Evolutionary conservation across 2,329 filamentous ascomycete species (phyloP), one percentile per base, ranked within the genome.

Genomic region (Colletotrichum viniferum): DNA sequence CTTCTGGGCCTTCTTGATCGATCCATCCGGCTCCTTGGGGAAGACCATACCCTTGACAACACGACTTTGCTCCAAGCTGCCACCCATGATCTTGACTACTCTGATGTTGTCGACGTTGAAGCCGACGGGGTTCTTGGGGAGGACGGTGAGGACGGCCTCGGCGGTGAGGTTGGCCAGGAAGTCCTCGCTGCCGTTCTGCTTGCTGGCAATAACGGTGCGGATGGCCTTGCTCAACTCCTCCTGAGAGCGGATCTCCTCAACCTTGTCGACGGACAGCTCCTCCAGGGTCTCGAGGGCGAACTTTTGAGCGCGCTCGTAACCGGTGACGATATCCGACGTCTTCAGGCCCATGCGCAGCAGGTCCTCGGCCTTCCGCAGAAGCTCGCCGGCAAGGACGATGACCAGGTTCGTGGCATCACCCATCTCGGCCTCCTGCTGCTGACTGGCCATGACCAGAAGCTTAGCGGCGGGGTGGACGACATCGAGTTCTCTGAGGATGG

Each of bases 71-170:
- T 97, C 95, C 82, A 99, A 88, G 84, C 94, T 96, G 78, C 97
- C 96, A 80, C 97, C 97, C 96, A 99, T 98, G 82, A 99, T 99
- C 91, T 99, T 99, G 81, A 99, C 97, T 74, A 99, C 97, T 76
- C 97, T 95, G 81, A 99, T 94, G 85, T 99, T 99, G 89, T 99
- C 97, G 78, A 99, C 96, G 86, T 98, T 99, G 91, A 99, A 99
- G 87, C 97, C 96, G 84, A 90, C 87, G 26, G 97, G 94, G 87
- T 98, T 98, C 89, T 98, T 98, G 79, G 97, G 97, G 77, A 99
- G 91, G 24, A 99, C 96, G 60, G 95, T 93, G 72, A 98, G 92
- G 72, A 94, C 91, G 56, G 91, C 92, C 84, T 98, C 96, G 61
- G 97, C 93, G 78, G 99, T 96, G 81, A 98, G 90, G 69, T 93